Base-by-base conservation (phyloP, 352 stramenopile genomes). In the Globisporangium uncinulatum region DNA sequence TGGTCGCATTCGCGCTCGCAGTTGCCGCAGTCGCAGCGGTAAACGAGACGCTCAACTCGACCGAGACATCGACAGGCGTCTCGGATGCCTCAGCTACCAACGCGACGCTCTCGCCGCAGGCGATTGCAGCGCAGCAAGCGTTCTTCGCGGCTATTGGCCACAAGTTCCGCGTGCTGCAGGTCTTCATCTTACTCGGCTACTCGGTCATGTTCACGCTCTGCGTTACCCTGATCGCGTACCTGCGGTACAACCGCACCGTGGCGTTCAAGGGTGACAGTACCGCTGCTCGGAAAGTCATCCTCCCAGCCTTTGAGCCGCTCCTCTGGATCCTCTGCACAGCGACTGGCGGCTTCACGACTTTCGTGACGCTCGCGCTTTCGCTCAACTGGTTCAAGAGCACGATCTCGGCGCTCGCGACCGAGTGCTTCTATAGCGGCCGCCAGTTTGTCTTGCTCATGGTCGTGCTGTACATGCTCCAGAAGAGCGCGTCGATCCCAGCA, bases 171-270 rank as follows among this genome's bases (percentile, higher is more conserved):
- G 60, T 36, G 32, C 56, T 61, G n/a, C 50, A 36, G 10, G 56
- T 48, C 46, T n/a, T 61, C 34, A 21, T 61, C 21, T 21, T 61
- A 17, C 15, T 49, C 36, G 55, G 46, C 47, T 60, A 56, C 19
- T 17, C 62, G n/a, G 56, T 66, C 54, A 80, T 85, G 66, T 76
- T 66, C 29, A 24, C 59, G 11, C 67, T 82, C 43, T 74, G 62
- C 41, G 44, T 71, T 36, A 54, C 63, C 20, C 59, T 88, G 14
- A 57, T 86, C 41, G 32, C 52, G 7, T 91, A 89, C 59, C 64
- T 91, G 41, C 73, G 81, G 4, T 70, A 71, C 54, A 86, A 86
- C 54, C 76, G 81, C 15, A 56, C 74, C 42, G 64, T 79, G 6
- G 81, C 74, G 14, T 60, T 54, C 43, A 70, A 64, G 32, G 74